Evolutionary conservation across 2,329 filamentous ascomycete species (phyloP).

Genomic region (Sphaceloma murrayae): DNA sequence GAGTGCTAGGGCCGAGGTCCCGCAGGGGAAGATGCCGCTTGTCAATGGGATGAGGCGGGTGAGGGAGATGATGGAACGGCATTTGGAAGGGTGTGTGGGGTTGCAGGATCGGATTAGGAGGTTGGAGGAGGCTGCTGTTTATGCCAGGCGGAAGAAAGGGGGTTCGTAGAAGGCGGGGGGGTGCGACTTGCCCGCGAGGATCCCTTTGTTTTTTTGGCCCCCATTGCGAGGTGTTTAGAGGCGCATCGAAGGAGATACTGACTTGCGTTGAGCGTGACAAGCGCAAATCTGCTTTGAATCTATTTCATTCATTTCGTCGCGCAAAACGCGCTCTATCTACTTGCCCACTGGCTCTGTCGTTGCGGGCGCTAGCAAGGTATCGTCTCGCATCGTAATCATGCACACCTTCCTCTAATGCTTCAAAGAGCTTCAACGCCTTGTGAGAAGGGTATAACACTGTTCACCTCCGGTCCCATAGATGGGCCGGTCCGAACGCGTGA

Average conservation of each 20-base stretch:
- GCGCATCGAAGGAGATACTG: background rate
- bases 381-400: no score
- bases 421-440: no score
- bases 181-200: background rate
- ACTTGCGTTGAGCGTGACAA: no score
- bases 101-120: conserved; percentile 48
- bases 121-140: conserved; percentile 57
- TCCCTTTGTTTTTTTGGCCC: background rate
- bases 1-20: conserved; percentile 50
- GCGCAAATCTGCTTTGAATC: background rate
- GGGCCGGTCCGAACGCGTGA: background rate
- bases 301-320: conserved; percentile 11
- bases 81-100: conserved; percentile 64
- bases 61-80: conserved; percentile 72
- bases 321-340: background rate
- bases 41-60: conserved; percentile 57
- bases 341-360: no score
- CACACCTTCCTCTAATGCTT: no score
- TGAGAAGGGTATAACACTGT: no score
- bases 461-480: no score
- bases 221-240: conserved; percentile 3
- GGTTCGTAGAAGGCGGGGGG: background rate
- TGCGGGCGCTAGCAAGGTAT: no score
- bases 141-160: conserved; percentile 23
- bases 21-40: conserved; percentile 60